Conservation (phyloP, 257 asterid species). For the Schizonepeta tenuifolia region DNA sequence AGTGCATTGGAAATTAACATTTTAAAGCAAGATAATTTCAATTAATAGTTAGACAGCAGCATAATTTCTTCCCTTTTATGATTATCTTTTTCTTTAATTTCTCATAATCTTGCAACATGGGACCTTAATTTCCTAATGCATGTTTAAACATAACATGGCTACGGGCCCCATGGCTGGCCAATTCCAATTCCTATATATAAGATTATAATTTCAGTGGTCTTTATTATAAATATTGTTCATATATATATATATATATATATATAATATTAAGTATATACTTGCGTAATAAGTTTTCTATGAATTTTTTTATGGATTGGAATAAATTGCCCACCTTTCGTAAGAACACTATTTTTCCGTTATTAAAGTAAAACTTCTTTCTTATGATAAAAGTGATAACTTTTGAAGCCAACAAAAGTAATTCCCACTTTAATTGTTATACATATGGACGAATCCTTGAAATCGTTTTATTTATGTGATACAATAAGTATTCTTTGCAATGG, state of each 20-base stretch:
- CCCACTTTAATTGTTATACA: neutral
- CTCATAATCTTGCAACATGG: neutral
- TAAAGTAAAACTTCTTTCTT: neutral
- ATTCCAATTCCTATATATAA: neutral
- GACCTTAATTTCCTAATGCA: conserved; percentile 21
- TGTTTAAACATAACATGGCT: neutral
- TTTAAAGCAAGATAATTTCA: neutral
- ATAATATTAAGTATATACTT: neutral
- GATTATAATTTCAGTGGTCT: neutral
- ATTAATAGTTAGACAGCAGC: neutral
- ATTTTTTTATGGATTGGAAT: neutral
- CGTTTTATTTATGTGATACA: too few species aligned
- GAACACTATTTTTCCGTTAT: too few species aligned
- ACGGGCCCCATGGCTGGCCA: neutral
- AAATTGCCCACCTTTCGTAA: neutral
- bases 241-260: neutral
- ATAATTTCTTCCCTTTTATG: neutral
- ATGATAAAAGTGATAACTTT: neutral
- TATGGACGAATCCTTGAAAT: neutral
- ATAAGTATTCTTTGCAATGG: neutral
- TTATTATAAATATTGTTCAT: neutral
- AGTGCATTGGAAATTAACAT: too few species aligned
- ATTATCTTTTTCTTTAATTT: neutral
- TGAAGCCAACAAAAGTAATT: neutral
- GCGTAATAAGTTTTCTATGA: neutral